Percentiles rank a stretch among this genome's conserved stretches.
Evolutionary conservation across 2,329 filamentous ascomycete genomes (phyloP).

Genomic region (Cladophialophora carrionii): DNA sequence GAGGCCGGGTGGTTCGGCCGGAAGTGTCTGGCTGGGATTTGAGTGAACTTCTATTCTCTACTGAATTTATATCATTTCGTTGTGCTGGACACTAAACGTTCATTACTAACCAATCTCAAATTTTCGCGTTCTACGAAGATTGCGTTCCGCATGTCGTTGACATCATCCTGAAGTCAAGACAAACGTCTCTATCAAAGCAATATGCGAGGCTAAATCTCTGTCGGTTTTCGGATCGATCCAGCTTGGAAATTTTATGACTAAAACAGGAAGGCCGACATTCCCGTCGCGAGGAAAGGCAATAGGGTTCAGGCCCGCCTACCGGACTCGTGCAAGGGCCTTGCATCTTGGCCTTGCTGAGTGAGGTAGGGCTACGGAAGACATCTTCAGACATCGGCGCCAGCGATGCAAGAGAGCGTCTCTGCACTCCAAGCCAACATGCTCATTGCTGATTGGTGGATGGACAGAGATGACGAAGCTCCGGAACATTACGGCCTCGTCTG

Average conservation of each 20-base stretch:
- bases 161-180: not conserved
- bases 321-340: conserved; percentile 4
- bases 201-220: not conserved
- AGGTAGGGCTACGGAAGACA: not conserved
- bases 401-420: conserved; percentile 2
- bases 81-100: not conserved
- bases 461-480: not conserved
- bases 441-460: not conserved
- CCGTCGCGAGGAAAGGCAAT: not conserved
- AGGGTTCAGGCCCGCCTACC: not conserved
- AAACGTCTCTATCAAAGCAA: not conserved
- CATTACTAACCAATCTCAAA: not conserved
- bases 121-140: not conserved
- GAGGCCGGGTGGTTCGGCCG: not conserved
- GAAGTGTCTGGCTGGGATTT: not conserved
- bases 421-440: too few relatives aligned
- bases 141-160: conserved; percentile 3
- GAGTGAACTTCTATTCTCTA: not conserved
- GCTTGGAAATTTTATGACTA: not conserved
- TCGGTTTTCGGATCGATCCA: not conserved
- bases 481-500: not conserved
- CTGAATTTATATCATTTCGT: not conserved
- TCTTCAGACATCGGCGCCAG: not conserved
- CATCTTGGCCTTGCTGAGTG: not conserved
- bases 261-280: not conserved